phyloP scores from a whole-genome alignment of 805 yeast species.

The Sungouiella thailandica region DNA sequence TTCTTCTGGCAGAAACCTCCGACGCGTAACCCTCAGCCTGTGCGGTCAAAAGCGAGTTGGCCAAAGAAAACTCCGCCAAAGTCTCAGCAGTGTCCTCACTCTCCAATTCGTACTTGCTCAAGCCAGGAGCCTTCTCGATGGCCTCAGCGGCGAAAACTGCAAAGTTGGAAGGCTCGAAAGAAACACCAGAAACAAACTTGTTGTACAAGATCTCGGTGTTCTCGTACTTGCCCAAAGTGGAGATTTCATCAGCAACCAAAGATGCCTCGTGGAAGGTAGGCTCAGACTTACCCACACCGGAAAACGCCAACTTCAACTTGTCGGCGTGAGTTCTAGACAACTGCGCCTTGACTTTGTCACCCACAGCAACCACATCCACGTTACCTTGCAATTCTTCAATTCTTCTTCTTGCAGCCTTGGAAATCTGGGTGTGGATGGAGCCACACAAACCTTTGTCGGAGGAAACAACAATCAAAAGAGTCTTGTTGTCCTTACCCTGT shows the following conservation, averaged over 20 bases:
- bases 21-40: conserved; percentile 98
- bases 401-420: conserved; percentile 78
- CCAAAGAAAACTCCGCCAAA: conserved; percentile 79
- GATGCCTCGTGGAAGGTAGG: conserved; percentile 92
- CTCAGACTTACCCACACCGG: conserved; percentile 94
- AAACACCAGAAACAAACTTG: conserved; percentile 79
- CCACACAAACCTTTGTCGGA: conserved; percentile 99
- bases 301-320: conserved; percentile 68
- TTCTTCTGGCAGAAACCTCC: conserved; percentile 97
- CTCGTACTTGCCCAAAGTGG: conserved; percentile 64
- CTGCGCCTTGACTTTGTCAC: conserved; percentile 93
- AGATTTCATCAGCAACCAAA: conserved; percentile 79
- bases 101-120: conserved; percentile 74
- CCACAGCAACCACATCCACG: conserved; percentile 76
- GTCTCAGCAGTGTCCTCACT: conserved; percentile 64
- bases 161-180: conserved; percentile 78
- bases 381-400: conserved; percentile 57
- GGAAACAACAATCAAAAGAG: conserved; percentile 71
- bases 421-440: conserved; percentile 91
- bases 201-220: conserved; percentile 80
- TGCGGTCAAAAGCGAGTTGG: conserved; percentile 85
- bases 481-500: conserved; percentile 51
- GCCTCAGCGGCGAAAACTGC: conserved; percentile 65
- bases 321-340: conserved; percentile 75
- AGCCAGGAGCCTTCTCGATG: conserved; percentile 80